Conservation (phyloP, 1,284 basidiomycete genomes). For the Apiotrichum brassicae region DNA sequence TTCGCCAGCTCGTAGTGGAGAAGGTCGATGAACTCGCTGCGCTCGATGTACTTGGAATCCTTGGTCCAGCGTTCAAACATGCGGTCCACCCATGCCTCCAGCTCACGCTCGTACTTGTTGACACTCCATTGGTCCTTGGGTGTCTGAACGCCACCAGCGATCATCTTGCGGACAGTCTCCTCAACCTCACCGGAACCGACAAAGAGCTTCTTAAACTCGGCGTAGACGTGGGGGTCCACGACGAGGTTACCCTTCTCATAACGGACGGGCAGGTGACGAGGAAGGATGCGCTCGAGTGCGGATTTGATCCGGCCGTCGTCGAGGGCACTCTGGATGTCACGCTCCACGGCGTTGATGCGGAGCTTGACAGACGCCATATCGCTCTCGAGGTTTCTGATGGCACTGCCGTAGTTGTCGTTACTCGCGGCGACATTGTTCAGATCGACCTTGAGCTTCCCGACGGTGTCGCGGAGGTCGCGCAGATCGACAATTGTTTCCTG, state of each 20-base stretch:
- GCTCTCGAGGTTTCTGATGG: constrained; percentile 9
- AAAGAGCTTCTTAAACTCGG: constrained; percentile 48
- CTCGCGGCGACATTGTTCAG: not conserved
- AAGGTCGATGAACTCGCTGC: constrained; percentile 29
- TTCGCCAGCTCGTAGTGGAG: constrained; percentile 19
- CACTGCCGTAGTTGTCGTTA: not conserved
- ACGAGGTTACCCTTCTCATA: constrained; percentile 42
- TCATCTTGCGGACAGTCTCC: constrained; percentile 10
- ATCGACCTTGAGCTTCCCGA: constrained; percentile 19
- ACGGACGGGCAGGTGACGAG: constrained; percentile 45
- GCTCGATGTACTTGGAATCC: constrained; percentile 24
- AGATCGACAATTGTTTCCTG: constrained; percentile 43
- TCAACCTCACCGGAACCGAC: constrained; percentile 37
- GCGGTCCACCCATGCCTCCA: constrained; percentile 40
- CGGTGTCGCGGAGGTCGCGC: constrained; percentile 53
- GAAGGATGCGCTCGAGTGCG: constrained; percentile 46
- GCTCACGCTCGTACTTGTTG: constrained; percentile 38
- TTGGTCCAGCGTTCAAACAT: constrained; percentile 38
- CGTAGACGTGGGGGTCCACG: constrained; percentile 50
- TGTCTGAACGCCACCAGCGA: constrained; percentile 4
- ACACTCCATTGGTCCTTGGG: constrained; percentile 13
- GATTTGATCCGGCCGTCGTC: constrained; percentile 38
- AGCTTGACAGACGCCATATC: constrained; percentile 30
- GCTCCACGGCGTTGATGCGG: constrained; percentile 60
- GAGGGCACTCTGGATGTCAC: constrained; percentile 48